A percentile compares a stretch with the other conserved stretches of the same genome.
These are phyloP conservation scores for Cicer chorassanicum DNA, from an alignment of 306 rosid species.

Conservation along the genomic window DNA sequence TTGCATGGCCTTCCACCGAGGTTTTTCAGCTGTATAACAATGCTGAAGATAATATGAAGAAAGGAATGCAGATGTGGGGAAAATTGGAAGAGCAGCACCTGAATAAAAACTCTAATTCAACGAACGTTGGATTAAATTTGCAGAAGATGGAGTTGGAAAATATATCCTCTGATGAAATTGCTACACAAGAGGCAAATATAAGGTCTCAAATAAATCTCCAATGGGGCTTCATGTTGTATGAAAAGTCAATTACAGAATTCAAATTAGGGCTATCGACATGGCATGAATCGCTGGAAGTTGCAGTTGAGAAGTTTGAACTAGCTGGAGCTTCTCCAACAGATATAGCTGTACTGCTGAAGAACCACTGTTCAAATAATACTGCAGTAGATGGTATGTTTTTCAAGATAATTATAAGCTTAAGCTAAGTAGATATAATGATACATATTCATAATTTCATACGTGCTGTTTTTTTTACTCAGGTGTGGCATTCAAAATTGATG, in stretches of 20 bases:
- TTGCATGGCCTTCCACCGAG: conserved; percentile 63
- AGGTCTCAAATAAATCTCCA: conserved; percentile 78
- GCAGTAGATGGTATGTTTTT: conserved; percentile 61
- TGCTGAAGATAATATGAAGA: conserved; percentile 86
- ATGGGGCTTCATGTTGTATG: conserved; percentile 91
- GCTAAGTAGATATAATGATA: neutral
- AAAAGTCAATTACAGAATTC: conserved; percentile 81
- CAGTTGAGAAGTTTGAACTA: conserved; percentile 81
- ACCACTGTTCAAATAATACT: conserved; percentile 73
- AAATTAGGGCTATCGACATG: conserved; percentile 72
- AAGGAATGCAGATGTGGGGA: conserved; percentile 82
- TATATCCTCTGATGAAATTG: conserved; percentile 60
- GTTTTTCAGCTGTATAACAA: conserved; percentile 70
- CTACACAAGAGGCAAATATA: conserved; percentile 63
- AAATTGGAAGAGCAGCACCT: conserved; percentile 53
- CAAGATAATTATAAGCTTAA: conserved; percentile 22
- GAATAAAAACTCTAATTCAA: neutral
- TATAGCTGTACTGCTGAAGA: conserved; percentile 78
- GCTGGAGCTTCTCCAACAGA: conserved; percentile 90
- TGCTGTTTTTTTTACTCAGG: conserved; percentile 54
- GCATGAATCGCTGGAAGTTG: conserved; percentile 74
- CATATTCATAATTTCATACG: neutral
- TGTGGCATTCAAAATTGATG: conserved; percentile 76
- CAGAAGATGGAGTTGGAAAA: conserved; percentile 60
- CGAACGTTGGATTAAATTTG: conserved; percentile 45